Percentiles rank a stretch among this genome's conserved stretches.
phyloP scores from a whole-genome alignment of 2,329 filamentous ascomycete species.

The Fusarium keratoplasticum region DNA sequence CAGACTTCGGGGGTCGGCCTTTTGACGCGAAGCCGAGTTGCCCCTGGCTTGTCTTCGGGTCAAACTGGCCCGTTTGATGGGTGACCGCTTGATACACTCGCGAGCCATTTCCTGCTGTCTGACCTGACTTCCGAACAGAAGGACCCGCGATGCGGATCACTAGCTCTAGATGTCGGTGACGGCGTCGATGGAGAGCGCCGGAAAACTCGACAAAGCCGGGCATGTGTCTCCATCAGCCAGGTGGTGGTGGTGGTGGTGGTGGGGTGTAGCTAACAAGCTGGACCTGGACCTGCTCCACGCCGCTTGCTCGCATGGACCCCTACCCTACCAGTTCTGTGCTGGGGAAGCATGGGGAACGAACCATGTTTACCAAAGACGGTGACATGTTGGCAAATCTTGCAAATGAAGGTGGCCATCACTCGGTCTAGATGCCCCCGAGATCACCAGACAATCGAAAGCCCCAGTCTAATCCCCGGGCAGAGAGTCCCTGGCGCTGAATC shows the following conservation, averaged over 20 bases:
- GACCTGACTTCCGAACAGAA: background rate
- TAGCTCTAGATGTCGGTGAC: background rate
- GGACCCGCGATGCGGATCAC: background rate
- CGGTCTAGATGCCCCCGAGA: slow-evolving; percentile 14
- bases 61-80: slow-evolving; percentile 9
- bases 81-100: background rate
- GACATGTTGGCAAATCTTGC: background rate
- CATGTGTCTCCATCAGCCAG: background rate
- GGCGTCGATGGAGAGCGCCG: background rate
- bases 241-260: background rate
- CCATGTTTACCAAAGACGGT: background rate
- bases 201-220: background rate
- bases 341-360: background rate
- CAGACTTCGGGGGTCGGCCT: background rate
- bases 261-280: background rate
- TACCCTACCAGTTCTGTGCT: background rate
- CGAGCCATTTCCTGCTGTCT: background rate
- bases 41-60: background rate
- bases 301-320: background rate
- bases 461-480: background rate
- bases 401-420: background rate
- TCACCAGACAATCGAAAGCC: background rate
- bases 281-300: background rate
- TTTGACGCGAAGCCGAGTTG: background rate
- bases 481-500: background rate